Evolutionary conservation across 495 filamentous ascomycete species (phyloP).

Genomic region (Penicillium riverlandense): DNA sequence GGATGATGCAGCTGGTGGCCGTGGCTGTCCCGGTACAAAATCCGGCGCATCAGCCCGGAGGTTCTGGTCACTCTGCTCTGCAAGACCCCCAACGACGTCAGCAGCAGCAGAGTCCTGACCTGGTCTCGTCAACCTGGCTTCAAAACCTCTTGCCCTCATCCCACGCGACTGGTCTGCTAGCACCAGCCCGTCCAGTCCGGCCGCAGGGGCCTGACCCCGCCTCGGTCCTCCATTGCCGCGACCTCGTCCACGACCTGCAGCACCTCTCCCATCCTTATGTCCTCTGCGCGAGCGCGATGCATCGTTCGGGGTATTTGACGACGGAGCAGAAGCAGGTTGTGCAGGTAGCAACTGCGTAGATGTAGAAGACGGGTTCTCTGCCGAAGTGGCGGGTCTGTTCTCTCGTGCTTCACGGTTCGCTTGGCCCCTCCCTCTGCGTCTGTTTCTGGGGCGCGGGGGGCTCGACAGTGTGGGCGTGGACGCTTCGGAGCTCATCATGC

Average conservation of each 20-base stretch:
- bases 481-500: slow-evolving; percentile 14
- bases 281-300: slow-evolving; percentile 21
- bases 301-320: slow-evolving; percentile 5
- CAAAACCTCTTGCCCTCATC: slow-evolving; percentile 44
- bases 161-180: slow-evolving; percentile 8
- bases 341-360: slow-evolving; percentile 5
- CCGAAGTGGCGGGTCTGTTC: slow-evolving; percentile 2
- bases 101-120: slow-evolving; percentile 16
- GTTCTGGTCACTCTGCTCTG: slow-evolving; percentile 7
- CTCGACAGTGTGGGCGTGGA: slow-evolving; percentile 10
- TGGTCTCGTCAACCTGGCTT: slow-evolving; percentile 41
- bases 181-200: slow-evolving; percentile 8
- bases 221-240: slow-evolving; percentile 16
- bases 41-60: slow-evolving; percentile 47
- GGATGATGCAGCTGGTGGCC: slow-evolving; percentile 11
- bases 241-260: slow-evolving; percentile 8
- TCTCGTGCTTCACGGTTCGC: slow-evolving; percentile 15
- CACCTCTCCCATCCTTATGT: slow-evolving; percentile 31
- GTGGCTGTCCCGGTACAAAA: slow-evolving; percentile 53
- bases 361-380: neutral
- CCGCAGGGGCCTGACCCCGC: slow-evolving; percentile 16
- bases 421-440: slow-evolving; percentile 29
- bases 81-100: slow-evolving; percentile 14
- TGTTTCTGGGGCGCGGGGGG: slow-evolving; percentile 21
- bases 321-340: neutral